Evolutionary conservation across 257 asterid genomes (phyloP).

Genomic region (Coffea eugenioides): DNA sequence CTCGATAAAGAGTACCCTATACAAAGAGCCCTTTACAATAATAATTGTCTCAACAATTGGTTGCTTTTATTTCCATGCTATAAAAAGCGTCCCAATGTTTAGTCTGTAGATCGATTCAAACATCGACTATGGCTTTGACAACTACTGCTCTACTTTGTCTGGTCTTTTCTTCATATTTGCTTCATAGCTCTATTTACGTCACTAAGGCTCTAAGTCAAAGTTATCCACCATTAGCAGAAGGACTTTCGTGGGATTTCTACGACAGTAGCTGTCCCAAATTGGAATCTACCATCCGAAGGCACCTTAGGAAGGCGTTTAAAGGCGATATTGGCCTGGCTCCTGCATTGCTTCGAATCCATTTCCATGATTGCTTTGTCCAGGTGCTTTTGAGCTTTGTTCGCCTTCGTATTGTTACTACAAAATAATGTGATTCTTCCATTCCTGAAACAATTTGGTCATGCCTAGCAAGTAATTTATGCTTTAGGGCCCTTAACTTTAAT

Average conservation of each 20-base stretch:
- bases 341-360: conserved; percentile 67
- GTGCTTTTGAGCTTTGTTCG: background rate
- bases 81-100: background rate
- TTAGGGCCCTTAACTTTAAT: no score
- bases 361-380: conserved; percentile 37
- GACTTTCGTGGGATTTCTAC: conserved; percentile 55
- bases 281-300: conserved; percentile 42
- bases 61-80: no score
- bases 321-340: conserved; percentile 63
- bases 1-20: no score
- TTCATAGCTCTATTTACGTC: conserved; percentile 15
- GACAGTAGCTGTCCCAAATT: conserved; percentile 46
- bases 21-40: no score
- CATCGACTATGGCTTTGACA: background rate
- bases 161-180: conserved; percentile 15
- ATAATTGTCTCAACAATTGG: no score
- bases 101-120: background rate
- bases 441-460: no score
- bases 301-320: conserved; percentile 40
- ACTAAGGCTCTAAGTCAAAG: conserved; percentile 28
- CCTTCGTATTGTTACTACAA: no score
- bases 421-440: no score
- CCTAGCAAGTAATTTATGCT: no score
- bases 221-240: conserved; percentile 33
- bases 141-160: conserved; percentile 15